phyloP scores from a whole-genome alignment of 1,139 yeast genomes.

The Hemisphaericaspora lyxosophila region DNA sequence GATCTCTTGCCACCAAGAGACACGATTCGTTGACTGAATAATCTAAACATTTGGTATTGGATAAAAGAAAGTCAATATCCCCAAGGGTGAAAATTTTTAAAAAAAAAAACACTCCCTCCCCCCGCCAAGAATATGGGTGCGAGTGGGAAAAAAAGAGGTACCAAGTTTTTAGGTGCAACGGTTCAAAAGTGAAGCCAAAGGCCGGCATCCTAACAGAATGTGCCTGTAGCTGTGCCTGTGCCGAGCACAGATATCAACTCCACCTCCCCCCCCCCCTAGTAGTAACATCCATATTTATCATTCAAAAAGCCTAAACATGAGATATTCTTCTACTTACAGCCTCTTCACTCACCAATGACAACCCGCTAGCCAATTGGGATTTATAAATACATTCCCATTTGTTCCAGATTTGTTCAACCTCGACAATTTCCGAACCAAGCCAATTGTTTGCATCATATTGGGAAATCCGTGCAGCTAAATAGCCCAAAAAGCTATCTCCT shows the following conservation, averaged over 20 bases:
- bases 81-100: not conserved
- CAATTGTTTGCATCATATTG: constrained; percentile 20
- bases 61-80: not conserved
- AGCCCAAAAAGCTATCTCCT: constrained; percentile 70
- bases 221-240: too few species aligned
- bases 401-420: constrained; percentile 32
- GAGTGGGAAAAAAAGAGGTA: too few species aligned
- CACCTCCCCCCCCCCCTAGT: too few species aligned
- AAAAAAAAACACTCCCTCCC: too few species aligned
- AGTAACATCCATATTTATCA: not conserved
- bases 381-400: constrained; percentile 38
- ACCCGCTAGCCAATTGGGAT: constrained; percentile 58
- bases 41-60: constrained; percentile 4
- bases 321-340: constrained; percentile 19
- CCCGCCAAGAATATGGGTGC: too few species aligned
- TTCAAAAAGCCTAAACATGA: constrained; percentile 2
- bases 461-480: constrained; percentile 31
- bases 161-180: too few species aligned
- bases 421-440: constrained; percentile 22
- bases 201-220: too few species aligned
- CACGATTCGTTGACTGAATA: not conserved
- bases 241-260: too few species aligned
- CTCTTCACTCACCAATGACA: constrained; percentile 35
- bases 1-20: not conserved
- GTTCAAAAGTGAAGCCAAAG: not conserved